Base-by-base conservation (phyloP, 2,329 filamentous ascomycete genomes). In the Metarhizium robertsii region DNA sequence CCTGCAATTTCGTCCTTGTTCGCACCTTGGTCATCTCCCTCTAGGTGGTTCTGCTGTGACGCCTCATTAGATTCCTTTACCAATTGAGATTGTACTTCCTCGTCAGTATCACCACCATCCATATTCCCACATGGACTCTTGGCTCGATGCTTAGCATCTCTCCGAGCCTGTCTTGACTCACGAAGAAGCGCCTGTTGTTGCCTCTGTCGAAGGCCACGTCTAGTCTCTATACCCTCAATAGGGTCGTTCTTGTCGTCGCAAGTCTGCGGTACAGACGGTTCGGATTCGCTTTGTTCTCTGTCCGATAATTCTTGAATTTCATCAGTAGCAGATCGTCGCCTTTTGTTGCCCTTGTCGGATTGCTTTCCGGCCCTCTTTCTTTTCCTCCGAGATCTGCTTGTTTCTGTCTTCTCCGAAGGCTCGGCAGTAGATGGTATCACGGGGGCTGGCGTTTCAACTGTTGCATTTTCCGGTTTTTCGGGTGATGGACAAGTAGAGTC, bases 21-120 rank as follows among this genome's bases (percentile, higher is more conserved):
- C 30, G 40, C 25, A 10, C 16, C 25, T 34, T 7, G 20, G 20
- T n/a, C 11, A 29, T 61, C 52, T 51, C 65, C 61, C 5, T 49
- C 50, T 45, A 63, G 60, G 42, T 70, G 66, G 56, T 62, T 66
- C 40, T 68, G 64, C 46, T 68, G 64, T 10, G 71, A 69, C 11
- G 72, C 71, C 34, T 72, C 72, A 30, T 67, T 62, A n/a, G 70
- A 71, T 59, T 75, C 73, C 11, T 64, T 67, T 20, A 71, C 67
- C 29, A 75, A 62, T 56, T 75, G 73, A 25, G 72, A 75, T 60
- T 71, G 61, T 14, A 74, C 57, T 57, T 75, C 73, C 50, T 73
- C 72, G 43, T 75, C 72, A 18, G 71, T 72, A 52, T 75, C 68
- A 40, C 61, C 63, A 13, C 57, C 62, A 50, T 71, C 65, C 38